A percentile compares a stretch with the other conserved stretches of the same genome.
These are phyloP conservation scores for Fusarium sublunatum DNA, from an alignment of 2,329 filamentous ascomycete genomes.

Conservation along the genomic window DNA sequence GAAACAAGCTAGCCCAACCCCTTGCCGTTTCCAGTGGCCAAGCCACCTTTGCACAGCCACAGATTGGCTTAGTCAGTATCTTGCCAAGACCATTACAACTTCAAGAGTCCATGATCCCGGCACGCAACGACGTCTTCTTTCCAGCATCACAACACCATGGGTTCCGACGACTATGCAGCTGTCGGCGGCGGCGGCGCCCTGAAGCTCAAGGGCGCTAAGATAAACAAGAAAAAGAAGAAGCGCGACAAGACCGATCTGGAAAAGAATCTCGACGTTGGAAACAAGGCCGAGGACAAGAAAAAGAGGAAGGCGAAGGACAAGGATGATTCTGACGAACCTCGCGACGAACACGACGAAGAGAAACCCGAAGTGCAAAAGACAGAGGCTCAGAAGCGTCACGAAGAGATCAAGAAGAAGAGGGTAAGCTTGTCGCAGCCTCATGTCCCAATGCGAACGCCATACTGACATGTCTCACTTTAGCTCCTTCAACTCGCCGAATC, in stretches of 20 bases:
- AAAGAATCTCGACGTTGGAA: slow-evolving; percentile 56
- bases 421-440: slow-evolving; percentile 60
- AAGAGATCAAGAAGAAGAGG: slow-evolving; percentile 83
- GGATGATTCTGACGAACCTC: slow-evolving; percentile 45
- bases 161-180: slow-evolving; percentile 78
- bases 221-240: slow-evolving; percentile 73
- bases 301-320: slow-evolving; percentile 46
- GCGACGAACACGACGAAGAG: slow-evolving; percentile 49
- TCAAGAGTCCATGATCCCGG: slow-evolving; percentile 5
- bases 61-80: slow-evolving; percentile 17
- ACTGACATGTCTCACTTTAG: slow-evolving; percentile 57
- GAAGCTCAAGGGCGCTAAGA: slow-evolving; percentile 83
- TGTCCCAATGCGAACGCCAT: background rate
- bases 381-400: slow-evolving; percentile 82
- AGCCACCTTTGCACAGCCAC: slow-evolving; percentile 28
- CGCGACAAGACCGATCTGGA: slow-evolving; percentile 60
- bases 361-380: slow-evolving; percentile 71
- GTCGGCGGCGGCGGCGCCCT: slow-evolving; percentile 77
- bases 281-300: slow-evolving; percentile 21
- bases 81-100: slow-evolving; percentile 1
- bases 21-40: slow-evolving; percentile 4
- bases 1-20: slow-evolving; percentile 8
- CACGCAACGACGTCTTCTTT: slow-evolving; percentile 1
- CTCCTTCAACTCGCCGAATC: slow-evolving; percentile 81
- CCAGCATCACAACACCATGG: slow-evolving; percentile 62